Conservation (phyloP, 345 rosid species). For the Eucalyptus decipiens region DNA sequence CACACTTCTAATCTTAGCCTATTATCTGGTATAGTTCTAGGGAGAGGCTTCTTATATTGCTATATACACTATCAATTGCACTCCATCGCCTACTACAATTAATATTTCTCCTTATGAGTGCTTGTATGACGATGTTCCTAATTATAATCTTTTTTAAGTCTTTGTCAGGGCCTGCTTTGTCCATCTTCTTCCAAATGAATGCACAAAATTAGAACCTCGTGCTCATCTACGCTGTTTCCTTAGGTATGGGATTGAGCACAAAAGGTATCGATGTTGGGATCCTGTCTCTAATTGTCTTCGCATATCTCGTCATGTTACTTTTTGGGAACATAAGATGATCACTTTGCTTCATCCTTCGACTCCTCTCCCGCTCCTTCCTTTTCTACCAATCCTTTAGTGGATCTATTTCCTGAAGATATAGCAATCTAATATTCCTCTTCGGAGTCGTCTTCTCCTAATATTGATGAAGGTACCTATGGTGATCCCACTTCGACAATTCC, state of each 20-base stretch:
- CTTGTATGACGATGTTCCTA: not conserved
- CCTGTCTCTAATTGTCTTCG: not conserved
- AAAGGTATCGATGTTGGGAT: not conserved
- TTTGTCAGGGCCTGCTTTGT: not conserved
- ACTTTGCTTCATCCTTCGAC: not conserved
- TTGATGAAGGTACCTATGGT: not conserved
- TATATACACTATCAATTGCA: not conserved
- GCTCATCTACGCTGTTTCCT: not conserved
- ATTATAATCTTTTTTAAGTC: not conserved
- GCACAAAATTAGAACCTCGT: fast-evolving
- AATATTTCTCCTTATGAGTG: not conserved
- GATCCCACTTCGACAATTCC: not conserved
- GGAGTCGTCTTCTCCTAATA: too few species aligned
- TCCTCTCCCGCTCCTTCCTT: not conserved
- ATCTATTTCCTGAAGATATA: too few species aligned
- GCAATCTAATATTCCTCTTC: too few species aligned
- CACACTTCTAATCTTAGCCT: not conserved
- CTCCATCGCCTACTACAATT: not conserved
- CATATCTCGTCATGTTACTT: not conserved
- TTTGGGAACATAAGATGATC: not conserved
- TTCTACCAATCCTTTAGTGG: not conserved
- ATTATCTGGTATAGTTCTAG: not conserved
- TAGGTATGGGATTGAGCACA: not conserved
- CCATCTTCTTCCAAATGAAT: not conserved
- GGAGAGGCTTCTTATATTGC: not conserved